phyloP scores from a whole-genome alignment of 345 rosid genomes.

The Arabidopsis suecica region DNA sequence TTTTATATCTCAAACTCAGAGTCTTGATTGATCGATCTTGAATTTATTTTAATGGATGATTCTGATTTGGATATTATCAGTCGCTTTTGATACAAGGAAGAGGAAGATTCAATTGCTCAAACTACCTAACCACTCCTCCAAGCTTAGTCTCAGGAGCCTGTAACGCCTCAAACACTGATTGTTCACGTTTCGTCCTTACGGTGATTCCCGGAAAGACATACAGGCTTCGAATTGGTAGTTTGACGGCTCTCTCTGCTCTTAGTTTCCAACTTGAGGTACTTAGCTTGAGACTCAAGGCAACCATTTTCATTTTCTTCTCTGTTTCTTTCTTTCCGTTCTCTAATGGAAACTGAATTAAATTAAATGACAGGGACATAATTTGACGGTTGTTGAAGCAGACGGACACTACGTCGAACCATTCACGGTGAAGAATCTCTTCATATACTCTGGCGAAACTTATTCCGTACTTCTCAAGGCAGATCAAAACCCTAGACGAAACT shows the following conservation, averaged over 20 bases:
- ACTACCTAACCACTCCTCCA: constrained; percentile 30
- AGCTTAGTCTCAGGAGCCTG: constrained; percentile 45
- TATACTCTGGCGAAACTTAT: constrained; percentile 81
- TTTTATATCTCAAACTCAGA: neutral
- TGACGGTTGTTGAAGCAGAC: constrained; percentile 86
- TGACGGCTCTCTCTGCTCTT: constrained; percentile 69
- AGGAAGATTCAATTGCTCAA: constrained; percentile 70
- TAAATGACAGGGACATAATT: constrained; percentile 59
- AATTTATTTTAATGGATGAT: neutral
- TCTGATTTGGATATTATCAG: constrained; percentile 33
- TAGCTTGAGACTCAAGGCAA: constrained; percentile 22
- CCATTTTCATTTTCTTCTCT: neutral
- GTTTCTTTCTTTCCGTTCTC: neutral
- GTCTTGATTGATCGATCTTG: neutral
- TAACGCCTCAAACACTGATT: constrained; percentile 56
- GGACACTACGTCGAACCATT: constrained; percentile 80
- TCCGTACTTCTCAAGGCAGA: constrained; percentile 66
- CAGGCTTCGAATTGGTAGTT: constrained; percentile 62
- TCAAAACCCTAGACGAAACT: constrained; percentile 62
- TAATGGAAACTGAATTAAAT: neutral
- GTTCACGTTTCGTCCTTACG: constrained; percentile 48
- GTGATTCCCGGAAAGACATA: constrained; percentile 70
- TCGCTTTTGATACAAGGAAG: constrained; percentile 77
- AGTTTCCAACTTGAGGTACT: constrained; percentile 77
- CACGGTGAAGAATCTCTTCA: constrained; percentile 67